These are phyloP conservation scores for Candida vartiovaarae DNA, from an alignment of 805 yeast genomes.

Conservation along the genomic window DNA sequence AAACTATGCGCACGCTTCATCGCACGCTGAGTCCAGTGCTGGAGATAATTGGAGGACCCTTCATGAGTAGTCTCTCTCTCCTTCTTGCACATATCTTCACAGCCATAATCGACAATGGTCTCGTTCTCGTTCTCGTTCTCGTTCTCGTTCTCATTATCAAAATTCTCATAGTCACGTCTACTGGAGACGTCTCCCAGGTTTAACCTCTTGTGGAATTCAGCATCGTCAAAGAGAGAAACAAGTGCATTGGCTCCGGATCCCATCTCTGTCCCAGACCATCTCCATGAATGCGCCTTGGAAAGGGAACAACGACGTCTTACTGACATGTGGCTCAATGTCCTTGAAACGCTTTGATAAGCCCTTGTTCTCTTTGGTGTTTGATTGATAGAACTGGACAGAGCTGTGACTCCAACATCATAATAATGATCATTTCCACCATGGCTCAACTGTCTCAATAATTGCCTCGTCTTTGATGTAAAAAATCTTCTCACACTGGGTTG, in stretches of 20 bases:
- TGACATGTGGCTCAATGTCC: too few relatives aligned
- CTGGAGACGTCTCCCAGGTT: constrained; percentile 2
- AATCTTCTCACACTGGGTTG: too few relatives aligned
- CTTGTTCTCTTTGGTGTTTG: too few relatives aligned
- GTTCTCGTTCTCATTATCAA: too few relatives aligned
- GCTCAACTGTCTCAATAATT: constrained; percentile 4
- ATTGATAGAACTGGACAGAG: too few relatives aligned
- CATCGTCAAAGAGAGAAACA: constrained; percentile 5
- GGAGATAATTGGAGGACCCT: not conserved
- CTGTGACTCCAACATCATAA: too few relatives aligned
- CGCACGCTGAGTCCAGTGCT: constrained; percentile 4
- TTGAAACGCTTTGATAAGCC: too few relatives aligned
- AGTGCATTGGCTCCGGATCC: constrained; percentile 1
- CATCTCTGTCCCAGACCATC: not conserved
- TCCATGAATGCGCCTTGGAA: not conserved
- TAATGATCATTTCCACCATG: too few relatives aligned
- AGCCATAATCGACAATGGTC: too few relatives aligned
- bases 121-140: too few relatives aligned
- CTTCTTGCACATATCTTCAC: not conserved
- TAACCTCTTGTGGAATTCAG: constrained; percentile 9
- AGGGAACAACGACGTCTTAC: not conserved
- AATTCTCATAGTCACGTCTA: not conserved
- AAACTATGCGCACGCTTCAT: constrained; percentile 8
- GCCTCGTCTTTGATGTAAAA: constrained; percentile 4
- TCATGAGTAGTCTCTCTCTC: not conserved